Evolutionary conservation across 169 alveolate genomes (phyloP).

Genomic region (Cryptosporidium tyzzeri): DNA sequence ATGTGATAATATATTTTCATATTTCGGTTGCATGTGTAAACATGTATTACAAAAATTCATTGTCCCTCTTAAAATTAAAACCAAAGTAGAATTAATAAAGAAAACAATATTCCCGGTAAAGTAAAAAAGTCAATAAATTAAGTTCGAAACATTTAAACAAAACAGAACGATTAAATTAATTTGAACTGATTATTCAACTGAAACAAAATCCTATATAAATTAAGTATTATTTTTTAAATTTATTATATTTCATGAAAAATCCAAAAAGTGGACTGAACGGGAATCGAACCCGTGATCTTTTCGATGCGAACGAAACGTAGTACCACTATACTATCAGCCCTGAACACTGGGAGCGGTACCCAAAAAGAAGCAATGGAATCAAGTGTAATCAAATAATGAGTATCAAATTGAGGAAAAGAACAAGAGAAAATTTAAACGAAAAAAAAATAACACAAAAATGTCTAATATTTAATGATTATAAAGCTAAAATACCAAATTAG

Average conservation of each 20-base stretch:
- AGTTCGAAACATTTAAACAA: background rate
- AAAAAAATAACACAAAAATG: background rate
- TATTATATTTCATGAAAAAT: background rate
- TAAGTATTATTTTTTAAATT: no score
- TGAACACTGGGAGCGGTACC: constrained; percentile 5
- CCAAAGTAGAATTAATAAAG: background rate
- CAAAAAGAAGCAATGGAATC: background rate
- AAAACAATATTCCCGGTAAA: background rate
- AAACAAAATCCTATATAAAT: no score
- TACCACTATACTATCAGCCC: constrained; percentile 78
- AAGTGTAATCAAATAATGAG: background rate
- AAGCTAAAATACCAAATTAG: constrained; percentile 51
- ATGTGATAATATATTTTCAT: background rate
- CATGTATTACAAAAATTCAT: constrained; percentile 2
- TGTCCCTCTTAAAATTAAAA: constrained; percentile 29
- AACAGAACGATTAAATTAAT: background rate
- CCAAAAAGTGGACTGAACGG: constrained; percentile 74
- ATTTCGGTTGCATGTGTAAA: constrained; percentile 10
- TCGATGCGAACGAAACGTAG: constrained; percentile 79
- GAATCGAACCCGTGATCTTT: constrained; percentile 78
- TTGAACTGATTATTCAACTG: background rate
- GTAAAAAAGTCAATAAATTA: background rate
- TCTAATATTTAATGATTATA: background rate
- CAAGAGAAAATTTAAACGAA: background rate
- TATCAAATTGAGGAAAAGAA: background rate